phyloP scores from a whole-genome alignment of 441 rosid genomes.

The Capsella rubella region DNA sequence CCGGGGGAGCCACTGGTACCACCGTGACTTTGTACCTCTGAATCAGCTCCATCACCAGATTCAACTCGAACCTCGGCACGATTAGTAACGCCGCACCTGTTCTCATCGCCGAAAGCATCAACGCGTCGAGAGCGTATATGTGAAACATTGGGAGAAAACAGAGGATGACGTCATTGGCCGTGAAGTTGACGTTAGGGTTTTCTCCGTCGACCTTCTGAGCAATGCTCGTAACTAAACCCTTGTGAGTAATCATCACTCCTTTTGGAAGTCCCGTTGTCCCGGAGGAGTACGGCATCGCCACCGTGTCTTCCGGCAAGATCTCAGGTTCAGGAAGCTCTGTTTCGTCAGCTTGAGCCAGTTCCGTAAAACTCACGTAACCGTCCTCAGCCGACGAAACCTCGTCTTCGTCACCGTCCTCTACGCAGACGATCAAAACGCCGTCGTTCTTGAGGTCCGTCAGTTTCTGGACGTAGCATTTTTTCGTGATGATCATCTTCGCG shows the following conservation, averaged over 20 bases:
- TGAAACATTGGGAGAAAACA: conserved; percentile 66
- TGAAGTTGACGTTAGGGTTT: conserved; percentile 56
- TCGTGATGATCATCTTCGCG: conserved; percentile 53
- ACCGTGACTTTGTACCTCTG: conserved; percentile 55
- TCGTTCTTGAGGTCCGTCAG: conserved; percentile 15
- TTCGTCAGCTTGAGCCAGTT: conserved; percentile 45
- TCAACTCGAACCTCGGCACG: conserved; percentile 57
- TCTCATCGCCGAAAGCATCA: conserved; percentile 60
- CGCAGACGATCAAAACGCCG: conserved; percentile 43
- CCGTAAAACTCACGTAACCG: conserved; percentile 50
- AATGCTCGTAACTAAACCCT: conserved; percentile 59
- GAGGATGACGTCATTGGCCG: conserved; percentile 52
- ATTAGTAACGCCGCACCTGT: conserved; percentile 57
- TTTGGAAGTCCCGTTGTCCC: conserved; percentile 68
- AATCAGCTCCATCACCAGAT: conserved; percentile 48
- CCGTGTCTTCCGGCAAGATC: conserved; percentile 54
- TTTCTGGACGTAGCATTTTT: conserved; percentile 45
- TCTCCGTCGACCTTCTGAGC: conserved; percentile 71
- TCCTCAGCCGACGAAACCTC: conserved; percentile 34
- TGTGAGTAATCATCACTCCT: conserved; percentile 66
- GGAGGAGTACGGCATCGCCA: conserved; percentile 62
- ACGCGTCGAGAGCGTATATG: conserved; percentile 53
- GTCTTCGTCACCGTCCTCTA: conserved; percentile 30
- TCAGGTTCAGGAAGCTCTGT: conserved; percentile 41
- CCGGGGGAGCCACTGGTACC: conserved; percentile 61